phyloP scores from a whole-genome alignment of 371 early-diverging fungal species.

The Mucor lusitanicus region DNA sequence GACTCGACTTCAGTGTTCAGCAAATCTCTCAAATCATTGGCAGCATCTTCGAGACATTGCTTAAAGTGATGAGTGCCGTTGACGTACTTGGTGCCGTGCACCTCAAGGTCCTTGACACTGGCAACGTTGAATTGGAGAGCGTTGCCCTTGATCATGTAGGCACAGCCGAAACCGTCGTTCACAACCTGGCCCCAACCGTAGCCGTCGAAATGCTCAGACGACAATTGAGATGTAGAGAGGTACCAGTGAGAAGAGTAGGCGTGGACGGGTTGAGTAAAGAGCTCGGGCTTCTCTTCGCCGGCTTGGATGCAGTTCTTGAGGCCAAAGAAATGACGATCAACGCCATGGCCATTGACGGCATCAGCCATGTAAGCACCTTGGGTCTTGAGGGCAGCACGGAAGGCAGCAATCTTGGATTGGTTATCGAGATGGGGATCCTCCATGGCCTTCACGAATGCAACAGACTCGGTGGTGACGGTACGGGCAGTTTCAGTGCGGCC shows the following conservation, averaged over 20 bases:
- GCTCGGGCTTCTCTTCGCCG: conserved; percentile 75
- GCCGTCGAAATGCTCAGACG: conserved; percentile 85
- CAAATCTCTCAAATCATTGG: conserved; percentile 74
- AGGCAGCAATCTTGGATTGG: conserved; percentile 66
- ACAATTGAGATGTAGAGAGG: conserved; percentile 91
- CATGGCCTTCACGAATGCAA: conserved; percentile 91
- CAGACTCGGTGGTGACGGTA: conserved; percentile 79
- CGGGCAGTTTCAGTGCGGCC: conserved; percentile 97
- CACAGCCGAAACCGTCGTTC: conserved; percentile 91
- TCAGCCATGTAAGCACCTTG: conserved; percentile 85
- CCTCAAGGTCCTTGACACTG: conserved; percentile 56
- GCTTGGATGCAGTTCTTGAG: conserved; percentile 56
- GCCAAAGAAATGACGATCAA: conserved; percentile 91
- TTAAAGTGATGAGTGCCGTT: conserved; percentile 55
- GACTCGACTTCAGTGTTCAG: conserved; percentile 52
- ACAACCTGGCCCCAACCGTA: conserved; percentile 98
- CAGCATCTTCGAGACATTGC: conserved; percentile 59
- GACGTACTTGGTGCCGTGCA: conserved; percentile 39
- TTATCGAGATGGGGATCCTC: conserved; percentile 58
- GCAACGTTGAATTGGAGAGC: conserved; percentile 88
- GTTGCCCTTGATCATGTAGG: conserved; percentile 92
- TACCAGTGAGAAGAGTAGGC: conserved; percentile 87
- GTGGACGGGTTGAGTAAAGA: conserved; percentile 87
- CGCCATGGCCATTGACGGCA: conserved; percentile 83
- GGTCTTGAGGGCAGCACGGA: conserved; percentile 73